Evolutionary conservation across 257 asterid genomes (phyloP), one percentile per base, ranked within the genome.

Genomic region (Eucommia ulmoides): DNA sequence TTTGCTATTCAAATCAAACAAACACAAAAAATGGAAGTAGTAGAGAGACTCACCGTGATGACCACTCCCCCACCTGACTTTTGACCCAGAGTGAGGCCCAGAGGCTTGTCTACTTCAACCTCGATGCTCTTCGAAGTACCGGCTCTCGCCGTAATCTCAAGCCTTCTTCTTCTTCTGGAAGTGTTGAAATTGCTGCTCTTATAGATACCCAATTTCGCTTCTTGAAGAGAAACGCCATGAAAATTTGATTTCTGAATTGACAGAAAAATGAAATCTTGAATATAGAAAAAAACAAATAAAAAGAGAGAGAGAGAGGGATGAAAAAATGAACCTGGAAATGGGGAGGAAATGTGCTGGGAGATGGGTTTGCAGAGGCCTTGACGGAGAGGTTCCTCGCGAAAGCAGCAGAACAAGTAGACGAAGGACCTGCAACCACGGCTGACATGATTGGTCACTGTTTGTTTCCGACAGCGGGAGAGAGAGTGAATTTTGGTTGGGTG

Each of bases 91-190:
- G 93, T 85, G 66, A 89, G 69, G n/a, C 98, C 98, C 75, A 89
- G 56, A 16, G 98, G 98, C 79, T 89, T 89, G 24, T 82, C 94
- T 56, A 89, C 98, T 53, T 89, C 98, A 49, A 80, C 96, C 76
- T 89, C 98, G 35, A 89, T 85, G 46, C 65, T 78, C 79, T 82
- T 85, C 1, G 93, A 76, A 54, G 94, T 66, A 2, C 78, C 81
- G 25, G 84, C 79, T 66, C 78, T 80, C 45, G 96, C 92, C 2
- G 56, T 73, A 45, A 89, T 73, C 58, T 80, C 72, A 44, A 80
- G 62, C 9, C 77, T 65, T 62, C 71, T 71, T 42, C 50, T 74
- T 62, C 71, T 71, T 42, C 50, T 74, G 51, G 8, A 21, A 52
- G 48, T 45, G 35, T 7, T 53, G 19, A 8, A 3, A 41, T 52